Base-by-base conservation (phyloP, 257 asterid genomes). In the Cordia subcordata region DNA sequence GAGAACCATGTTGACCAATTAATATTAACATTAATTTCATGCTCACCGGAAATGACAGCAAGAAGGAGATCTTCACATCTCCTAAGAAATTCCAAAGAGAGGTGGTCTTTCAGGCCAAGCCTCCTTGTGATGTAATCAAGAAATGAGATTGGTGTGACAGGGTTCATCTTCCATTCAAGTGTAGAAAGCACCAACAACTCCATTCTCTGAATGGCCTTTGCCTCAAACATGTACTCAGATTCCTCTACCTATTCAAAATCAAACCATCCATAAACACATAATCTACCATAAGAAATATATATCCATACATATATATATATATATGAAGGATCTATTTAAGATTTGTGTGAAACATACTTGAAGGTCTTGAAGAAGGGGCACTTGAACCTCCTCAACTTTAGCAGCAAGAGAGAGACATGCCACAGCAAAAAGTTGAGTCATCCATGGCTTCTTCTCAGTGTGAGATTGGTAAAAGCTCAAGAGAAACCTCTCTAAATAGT, bases 151-250 rank as follows among this genome's bases (percentile, higher is more conserved):
- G 90, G 79, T 16, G 85, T 85, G 0, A 85, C 84, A n/a, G 90
- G 90, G 59, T 82, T 79, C 90, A 84, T 84, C 85, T 62, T 79
- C 93, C 93, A 84, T 45, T 75, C 10, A 5, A 85, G 78, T 1
- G 87, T 76, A 3, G 88, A 80, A 10, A 85, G 78, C 17, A 82
- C 62, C 38, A 85, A 60, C 17, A 85, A 57, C 87, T 85, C 94
- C 94, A 82, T 85, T 69, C 82, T 82, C 57, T 78, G 88, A 58
- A 85, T 75, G 37, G 87, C 76, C 45, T 80, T 80, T 11, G 94
- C 57, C 44, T 85, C 86, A 27, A 85, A 85, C 45, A 80, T 75
- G 46, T 76, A 82, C 65, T 67, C 66, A 0, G 79, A 60, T 51
- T 71, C 80, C 71, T 74, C 86, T 69, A 78, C 87, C 94, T 85